Conservation (phyloP, 192 early-diverging fungal genomes). For the Ambispora gerdemannii region DNA sequence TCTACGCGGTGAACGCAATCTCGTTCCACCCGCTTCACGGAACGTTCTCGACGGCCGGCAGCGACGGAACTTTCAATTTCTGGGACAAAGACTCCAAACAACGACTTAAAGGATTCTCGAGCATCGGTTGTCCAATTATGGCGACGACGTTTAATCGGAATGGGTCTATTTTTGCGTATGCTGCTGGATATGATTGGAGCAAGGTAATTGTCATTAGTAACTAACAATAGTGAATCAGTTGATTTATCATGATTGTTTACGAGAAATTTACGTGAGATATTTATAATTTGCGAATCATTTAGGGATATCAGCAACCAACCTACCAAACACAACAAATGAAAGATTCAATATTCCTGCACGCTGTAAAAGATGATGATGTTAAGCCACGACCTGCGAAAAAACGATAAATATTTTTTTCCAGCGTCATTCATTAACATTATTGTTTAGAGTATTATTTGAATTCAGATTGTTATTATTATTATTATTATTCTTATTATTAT, state of each 20-base stretch:
- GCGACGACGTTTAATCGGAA: conserved; percentile 74
- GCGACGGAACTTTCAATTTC: conserved; percentile 83
- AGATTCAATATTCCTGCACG: conserved; percentile 19
- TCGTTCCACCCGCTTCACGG: conserved; percentile 82
- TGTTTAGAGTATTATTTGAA: too few relatives aligned
- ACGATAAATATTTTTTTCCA: too few relatives aligned
- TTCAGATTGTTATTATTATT: too few relatives aligned
- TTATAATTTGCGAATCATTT: background rate
- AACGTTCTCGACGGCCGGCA: conserved; percentile 84
- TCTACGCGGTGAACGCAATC: conserved; percentile 67
- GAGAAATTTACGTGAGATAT: background rate
- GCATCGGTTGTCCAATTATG: conserved; percentile 63
- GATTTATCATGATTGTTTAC: background rate
- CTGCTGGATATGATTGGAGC: conserved; percentile 82
- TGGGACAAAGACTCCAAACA: conserved; percentile 96
- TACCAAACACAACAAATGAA: background rate
- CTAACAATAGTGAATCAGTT: background rate
- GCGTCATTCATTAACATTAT: too few relatives aligned
- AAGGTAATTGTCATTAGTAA: conserved; percentile 44
- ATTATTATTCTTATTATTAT: too few relatives aligned
- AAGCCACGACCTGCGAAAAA: conserved; percentile 27
- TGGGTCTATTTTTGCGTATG: conserved; percentile 91
- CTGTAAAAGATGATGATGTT: conserved; percentile 30
- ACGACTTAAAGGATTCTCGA: conserved; percentile 72
- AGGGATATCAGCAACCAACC: conserved; percentile 14